Percentiles rank a stretch among this genome's conserved stretches.
phyloP scores from a whole-genome alignment of 345 rosid species.

The Angophora floribunda region DNA sequence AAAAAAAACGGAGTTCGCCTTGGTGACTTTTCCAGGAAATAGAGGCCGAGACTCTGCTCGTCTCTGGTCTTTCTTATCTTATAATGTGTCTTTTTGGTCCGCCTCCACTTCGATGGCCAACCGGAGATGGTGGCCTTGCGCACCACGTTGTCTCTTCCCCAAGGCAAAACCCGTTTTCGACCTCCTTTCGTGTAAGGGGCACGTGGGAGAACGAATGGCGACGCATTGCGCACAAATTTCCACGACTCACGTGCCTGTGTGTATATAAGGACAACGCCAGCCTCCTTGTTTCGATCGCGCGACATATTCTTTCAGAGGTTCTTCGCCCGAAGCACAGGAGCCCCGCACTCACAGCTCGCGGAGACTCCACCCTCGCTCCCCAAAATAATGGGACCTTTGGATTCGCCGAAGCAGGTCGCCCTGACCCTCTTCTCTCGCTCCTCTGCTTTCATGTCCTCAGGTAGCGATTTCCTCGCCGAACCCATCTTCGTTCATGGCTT shows the following conservation, averaged over 20 bases:
- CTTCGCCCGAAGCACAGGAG: background rate
- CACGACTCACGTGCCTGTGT: background rate
- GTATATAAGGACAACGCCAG: background rate
- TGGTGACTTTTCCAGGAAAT: background rate
- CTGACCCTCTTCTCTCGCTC: background rate
- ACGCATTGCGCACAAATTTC: background rate
- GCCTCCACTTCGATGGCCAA: background rate
- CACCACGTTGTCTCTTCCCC: background rate
- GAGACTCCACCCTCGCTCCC: background rate
- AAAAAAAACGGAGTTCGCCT: background rate
- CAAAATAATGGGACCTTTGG: background rate
- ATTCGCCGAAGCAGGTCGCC: background rate
- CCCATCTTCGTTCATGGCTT: slow-evolving; percentile 19
- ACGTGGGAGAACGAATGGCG: background rate
- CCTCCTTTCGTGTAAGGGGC: background rate
- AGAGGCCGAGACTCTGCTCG: background rate
- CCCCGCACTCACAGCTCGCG: background rate
- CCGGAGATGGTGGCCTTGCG: background rate
- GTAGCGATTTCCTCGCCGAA: slow-evolving; percentile 9
- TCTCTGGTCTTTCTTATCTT: background rate
- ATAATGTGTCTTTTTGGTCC: background rate
- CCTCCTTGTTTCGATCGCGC: background rate
- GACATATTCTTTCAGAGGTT: background rate
- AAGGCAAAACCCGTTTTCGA: background rate
- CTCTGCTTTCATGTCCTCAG: background rate